Base-by-base conservation (phyloP, 805 yeast species). In the Kodamaea neixiangensis region DNA sequence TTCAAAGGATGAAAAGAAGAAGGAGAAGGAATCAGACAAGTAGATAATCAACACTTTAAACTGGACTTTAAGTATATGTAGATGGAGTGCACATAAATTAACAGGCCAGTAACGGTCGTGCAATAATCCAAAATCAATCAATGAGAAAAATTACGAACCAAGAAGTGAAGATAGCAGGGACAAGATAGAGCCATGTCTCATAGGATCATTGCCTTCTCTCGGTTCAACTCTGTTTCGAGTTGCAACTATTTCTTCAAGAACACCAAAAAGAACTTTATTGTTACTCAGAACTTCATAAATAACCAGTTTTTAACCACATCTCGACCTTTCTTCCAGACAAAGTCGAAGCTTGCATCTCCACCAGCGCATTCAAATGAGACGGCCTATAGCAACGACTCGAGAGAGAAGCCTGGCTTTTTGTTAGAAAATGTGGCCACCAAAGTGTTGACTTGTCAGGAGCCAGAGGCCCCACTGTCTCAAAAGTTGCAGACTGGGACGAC, bases 361-460 rank as follows among this genome's bases (percentile, higher is more conserved):
- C 6, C 42, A 3, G 25, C 42, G 17, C 17, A 37, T 14, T 4
- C 13, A 22, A 5, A 11, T 4, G 22, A 37, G 37, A 18, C 19
- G 21, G 21, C 20, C n/a, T 17, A 37, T 17, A 13, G 11, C 20
- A 15, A 20, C 20, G 19, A 45, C 7, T 19, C 21, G 7, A 22
- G 37, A 18, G 37, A 34, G 9, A 44, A 48, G 2, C 49, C 50
- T 5, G 46, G 52, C 34, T 54, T 60, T 33, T 49, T 66, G 7
- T 53, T 76, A 22, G 69, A 65, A 45, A 63, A 69, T 49, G 78
- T 76, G n/a, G 79, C 81, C 5, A 62, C 73, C 25, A 71, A 67
- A 46, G 72, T 78, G 2, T 60, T 77, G 25, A 71, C 69, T 18
- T 80, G 84, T 54, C 83, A 69, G 50, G 76, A 72, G 13, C 62